Evolutionary conservation across 1,284 basidiomycete genomes (phyloP).

Genomic region (Ceratorhiza oryzae-sativae): DNA sequence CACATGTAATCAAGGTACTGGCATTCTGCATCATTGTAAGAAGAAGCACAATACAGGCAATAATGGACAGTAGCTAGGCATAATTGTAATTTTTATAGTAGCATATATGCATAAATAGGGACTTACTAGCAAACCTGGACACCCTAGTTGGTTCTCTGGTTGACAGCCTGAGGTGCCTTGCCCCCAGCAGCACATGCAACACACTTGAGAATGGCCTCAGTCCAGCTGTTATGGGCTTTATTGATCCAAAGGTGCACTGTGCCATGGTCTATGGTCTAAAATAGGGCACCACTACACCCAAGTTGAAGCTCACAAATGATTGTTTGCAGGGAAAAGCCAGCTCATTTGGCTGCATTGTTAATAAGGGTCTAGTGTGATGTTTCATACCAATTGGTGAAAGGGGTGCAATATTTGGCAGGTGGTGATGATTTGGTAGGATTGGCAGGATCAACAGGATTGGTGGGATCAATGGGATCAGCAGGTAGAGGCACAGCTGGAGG

Average conservation of each 20-base stretch:
- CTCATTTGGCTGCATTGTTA: background rate
- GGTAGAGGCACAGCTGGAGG: too few species aligned
- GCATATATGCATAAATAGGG: too few species aligned
- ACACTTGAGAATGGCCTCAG: background rate
- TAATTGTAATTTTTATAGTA: too few species aligned
- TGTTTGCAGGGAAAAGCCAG: background rate
- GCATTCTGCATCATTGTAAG: too few species aligned
- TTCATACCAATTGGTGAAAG: constrained; percentile 5
- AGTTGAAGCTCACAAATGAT: background rate
- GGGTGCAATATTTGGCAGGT: background rate
- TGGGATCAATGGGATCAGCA: too few species aligned
- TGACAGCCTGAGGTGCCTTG: background rate
- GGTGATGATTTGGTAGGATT: too few species aligned
- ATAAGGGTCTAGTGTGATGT: background rate
- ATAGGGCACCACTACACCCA: background rate
- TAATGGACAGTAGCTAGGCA: too few species aligned
- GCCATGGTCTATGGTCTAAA: background rate
- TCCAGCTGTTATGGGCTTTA: background rate
- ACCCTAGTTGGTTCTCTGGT: too few species aligned
- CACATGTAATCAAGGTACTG: too few species aligned
- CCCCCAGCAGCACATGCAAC: background rate
- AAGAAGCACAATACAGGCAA: too few species aligned
- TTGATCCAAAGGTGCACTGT: constrained; percentile 16
- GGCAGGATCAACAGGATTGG: too few species aligned
- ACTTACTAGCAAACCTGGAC: too few species aligned